These are phyloP conservation scores for Senna siamea DNA, from an alignment of 306 rosid species.

Conservation along the genomic window DNA sequence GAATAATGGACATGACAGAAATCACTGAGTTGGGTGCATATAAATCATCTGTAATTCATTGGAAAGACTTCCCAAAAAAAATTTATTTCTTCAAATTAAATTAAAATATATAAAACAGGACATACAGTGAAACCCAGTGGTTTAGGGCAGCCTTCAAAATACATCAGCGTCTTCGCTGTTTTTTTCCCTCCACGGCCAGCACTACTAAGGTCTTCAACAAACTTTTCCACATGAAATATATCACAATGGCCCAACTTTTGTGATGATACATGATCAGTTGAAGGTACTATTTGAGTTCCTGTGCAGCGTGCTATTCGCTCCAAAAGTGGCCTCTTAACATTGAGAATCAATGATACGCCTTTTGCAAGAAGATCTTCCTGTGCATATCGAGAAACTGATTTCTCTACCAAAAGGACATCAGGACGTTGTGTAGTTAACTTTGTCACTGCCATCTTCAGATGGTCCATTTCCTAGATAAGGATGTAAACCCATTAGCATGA, in stretches of 20 bases:
- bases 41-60: not conserved
- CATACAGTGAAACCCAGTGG: conserved; percentile 22
- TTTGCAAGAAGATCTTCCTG: conserved; percentile 72
- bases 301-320: conserved; percentile 76
- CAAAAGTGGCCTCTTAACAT: conserved; percentile 63
- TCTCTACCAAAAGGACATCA: conserved; percentile 70
- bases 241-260: conserved; percentile 71
- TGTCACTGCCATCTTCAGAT: conserved; percentile 76
- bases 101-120: not conserved
- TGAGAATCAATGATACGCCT: conserved; percentile 67
- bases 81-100: not conserved
- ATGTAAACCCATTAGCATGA: conserved; percentile 2
- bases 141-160: conserved; percentile 16
- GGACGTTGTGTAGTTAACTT: conserved; percentile 66
- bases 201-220: conserved; percentile 50
- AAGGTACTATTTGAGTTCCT: conserved; percentile 67
- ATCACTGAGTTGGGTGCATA: not conserved
- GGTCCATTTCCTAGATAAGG: conserved; percentile 66
- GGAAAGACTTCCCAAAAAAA: not conserved
- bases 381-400: conserved; percentile 43
- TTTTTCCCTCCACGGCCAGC: not conserved
- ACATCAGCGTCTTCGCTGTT: conserved; percentile 7
- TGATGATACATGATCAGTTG: conserved; percentile 64
- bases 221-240: conserved; percentile 62
- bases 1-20: not conserved